Evolutionary conservation across 192 early-diverging fungal genomes (phyloP).

Genomic region (Gonapodya sp.): DNA sequence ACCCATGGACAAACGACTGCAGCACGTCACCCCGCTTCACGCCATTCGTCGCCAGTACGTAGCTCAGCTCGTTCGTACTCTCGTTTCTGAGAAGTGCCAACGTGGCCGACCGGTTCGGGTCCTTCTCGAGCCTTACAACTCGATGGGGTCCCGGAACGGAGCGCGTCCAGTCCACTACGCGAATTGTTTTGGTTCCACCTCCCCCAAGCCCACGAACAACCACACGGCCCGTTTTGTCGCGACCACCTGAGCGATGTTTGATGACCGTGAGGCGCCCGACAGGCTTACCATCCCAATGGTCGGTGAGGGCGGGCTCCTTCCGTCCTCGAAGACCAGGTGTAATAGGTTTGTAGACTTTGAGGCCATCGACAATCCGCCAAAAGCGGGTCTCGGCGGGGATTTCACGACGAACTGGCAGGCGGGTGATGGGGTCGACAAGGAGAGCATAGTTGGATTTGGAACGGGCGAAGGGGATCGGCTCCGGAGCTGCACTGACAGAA

Average conservation of each 20-base stretch:
- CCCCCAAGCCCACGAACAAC: conserved; percentile 89
- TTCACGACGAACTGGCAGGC: not conserved
- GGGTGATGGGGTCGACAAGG: not conserved
- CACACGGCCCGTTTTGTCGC: conserved; percentile 82
- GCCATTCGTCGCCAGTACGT: conserved; percentile 74
- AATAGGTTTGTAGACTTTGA: conserved; percentile 88
- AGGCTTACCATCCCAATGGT: conserved; percentile 78
- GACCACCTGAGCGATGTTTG: conserved; percentile 73
- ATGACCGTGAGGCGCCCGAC: conserved; percentile 68
- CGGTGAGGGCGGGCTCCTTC: conserved; percentile 70
- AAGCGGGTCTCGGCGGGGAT: conserved; percentile 18
- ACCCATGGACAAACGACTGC: conserved; percentile 43
- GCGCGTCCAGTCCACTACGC: conserved; percentile 81
- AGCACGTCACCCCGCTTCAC: conserved; percentile 67
- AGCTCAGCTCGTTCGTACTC: conserved; percentile 64
- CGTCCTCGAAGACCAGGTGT: conserved; percentile 79
- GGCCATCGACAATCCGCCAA: conserved; percentile 55
- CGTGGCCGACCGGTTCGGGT: conserved; percentile 81
- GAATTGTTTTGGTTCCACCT: conserved; percentile 78
- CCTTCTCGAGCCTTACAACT: conserved; percentile 87
- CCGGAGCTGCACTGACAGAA: not conserved
- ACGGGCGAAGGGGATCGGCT: not conserved
- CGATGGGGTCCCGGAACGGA: conserved; percentile 58
- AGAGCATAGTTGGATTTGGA: not conserved
- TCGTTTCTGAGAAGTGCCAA: conserved; percentile 76